Base-by-base conservation (phyloP, 164 flowering plant species). In the Kalanchoe fedtschenkoi region DNA sequence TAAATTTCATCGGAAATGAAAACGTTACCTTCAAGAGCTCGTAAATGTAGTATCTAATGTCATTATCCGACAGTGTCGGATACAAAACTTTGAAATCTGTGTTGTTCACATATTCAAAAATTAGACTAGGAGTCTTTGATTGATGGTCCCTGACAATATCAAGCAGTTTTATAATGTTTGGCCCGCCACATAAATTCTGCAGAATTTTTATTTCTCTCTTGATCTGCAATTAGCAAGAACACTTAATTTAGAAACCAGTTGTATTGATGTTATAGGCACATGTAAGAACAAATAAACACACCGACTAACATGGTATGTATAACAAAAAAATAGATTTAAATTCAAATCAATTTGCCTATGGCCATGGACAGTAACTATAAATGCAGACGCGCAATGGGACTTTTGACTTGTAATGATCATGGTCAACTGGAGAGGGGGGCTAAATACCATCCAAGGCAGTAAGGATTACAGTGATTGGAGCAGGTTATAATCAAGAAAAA, bases 101-200 rank as follows among this genome's bases (percentile, higher is more conserved):
- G 64, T 89, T 93, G 68, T 93, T 93, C 73, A 93, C 98, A 76
- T 86, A 76, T 77, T 93, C 98, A 76, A 93, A 93, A 53, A 93
- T 80, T 6, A 93, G 81, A 77, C 99, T 93, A 34, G 96, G 99
- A 16, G 99, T 90, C 80, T 93, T 90, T 29, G 98, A 93, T 58
- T 93, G 97, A 82, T 93, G 98, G 74, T 93, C 98, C 72, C 96
- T 84, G 63, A 89, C 98, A 67, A 92, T 89, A 72, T 92, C 98
- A 58, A 89, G 86, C 81, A 93, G 73, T 77, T 93, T 93, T 77
- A 93, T 88, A 76, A 93, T 82, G 72, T 93, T 93, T 39, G 97
- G 97, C 26, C 98, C 97, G 29, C 99, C 99, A 67, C 96, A 90
- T 15, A 93, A 91, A 73, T 90, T 90, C 77, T 93, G 99, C 64